Evolutionary conservation across 2,329 filamentous ascomycete species (phyloP), one percentile per base, ranked within the genome.

Genomic region (Penicillium sumatraense): DNA sequence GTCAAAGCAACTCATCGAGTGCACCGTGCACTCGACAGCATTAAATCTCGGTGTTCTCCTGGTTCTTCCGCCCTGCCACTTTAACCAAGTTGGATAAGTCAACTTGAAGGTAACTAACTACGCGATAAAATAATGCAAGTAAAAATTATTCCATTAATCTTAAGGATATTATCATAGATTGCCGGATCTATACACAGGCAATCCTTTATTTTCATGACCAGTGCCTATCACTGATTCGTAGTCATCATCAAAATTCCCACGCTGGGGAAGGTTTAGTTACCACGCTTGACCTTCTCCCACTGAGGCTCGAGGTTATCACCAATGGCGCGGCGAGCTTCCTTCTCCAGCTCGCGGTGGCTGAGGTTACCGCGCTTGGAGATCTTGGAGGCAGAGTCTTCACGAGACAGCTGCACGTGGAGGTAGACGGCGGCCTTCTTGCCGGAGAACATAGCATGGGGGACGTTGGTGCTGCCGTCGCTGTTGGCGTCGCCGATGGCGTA

Each of bases 401-500:
- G 66, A 2, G 69, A 68, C 42, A 72, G 50, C 66, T 73, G 70
- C n/a, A 74, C 69, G 59, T 87, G 85, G 4, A 85, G 55, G 46
- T 72, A 84, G 1, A 87, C 83, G 5, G 82, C 84, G 0, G 83
- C 75, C 26, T 78, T 70, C 76, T 87, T 87, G 2, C 84, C 85
- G 11, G 74, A 81, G 63, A 76, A 87, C 63, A 87, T 78, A 0
- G 85, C 85, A 58, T 86, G 84, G 0, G 83, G 83, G 0, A 87
- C 80, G 58, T 87, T 87, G 3, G 83, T 86, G 8, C 76, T 73
- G n/a, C 81, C 80, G 50, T 86, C 84, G 27, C 78, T 80, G 68
- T 87, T 87, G 11, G 80, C 80, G 58, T 87, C 85, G 0, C 85
- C 85, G 18, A 87, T 69, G 5, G 82, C 84, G 61, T 81, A 87